Evolutionary conservation across 768 basidiomycete genomes (phyloP), one percentile per base, ranked within the genome.

Genomic region (Tremella mesenterica): DNA sequence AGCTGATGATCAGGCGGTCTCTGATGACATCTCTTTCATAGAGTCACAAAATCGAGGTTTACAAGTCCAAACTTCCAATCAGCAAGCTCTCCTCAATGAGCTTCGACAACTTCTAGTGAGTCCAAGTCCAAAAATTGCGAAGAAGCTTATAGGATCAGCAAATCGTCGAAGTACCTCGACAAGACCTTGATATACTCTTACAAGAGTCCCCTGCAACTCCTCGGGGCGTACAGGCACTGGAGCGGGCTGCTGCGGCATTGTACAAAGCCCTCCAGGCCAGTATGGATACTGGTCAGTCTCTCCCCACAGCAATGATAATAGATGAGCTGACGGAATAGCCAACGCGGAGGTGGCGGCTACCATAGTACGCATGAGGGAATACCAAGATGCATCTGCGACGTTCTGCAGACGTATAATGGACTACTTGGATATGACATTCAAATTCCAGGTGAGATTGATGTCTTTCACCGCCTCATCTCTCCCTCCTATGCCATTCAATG

Each of bases 31-130:
- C 50, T 81, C 81, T 6, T 91, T 83, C 69, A 99, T 99, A 63
- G 95, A 97, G 74, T 86, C 86, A 1, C 93, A 97, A 72, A 91
- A 93, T 69, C 81, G 92, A 44, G 95, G 95, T 59, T 77, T 99
- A 30, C 95, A 99, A 74, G 91, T 97, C 3, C 93, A 97, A 66
- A 97, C 85, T 8, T 89, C 93, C 67, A 99, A 97, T 64, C 93
- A 97, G 72, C 80, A 84, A 21, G 82, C 84, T 14, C 77, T 99
- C 8, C 74, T 97, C 36, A 78, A 76, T 28, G 95, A 97, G 70
- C 75, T 99, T 10, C 84, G 92, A 71, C 87, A 88, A 63, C 77
- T 99, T 21, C 75, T 97, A 64, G 92, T 87, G 60, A 50, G 80
- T 52, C 28, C 31, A 8, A 26, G 27, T 33, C 9, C 23, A 14